Conservation (phyloP, 176 grass and related monocot genomes). For the Hordeum marinum region DNA sequence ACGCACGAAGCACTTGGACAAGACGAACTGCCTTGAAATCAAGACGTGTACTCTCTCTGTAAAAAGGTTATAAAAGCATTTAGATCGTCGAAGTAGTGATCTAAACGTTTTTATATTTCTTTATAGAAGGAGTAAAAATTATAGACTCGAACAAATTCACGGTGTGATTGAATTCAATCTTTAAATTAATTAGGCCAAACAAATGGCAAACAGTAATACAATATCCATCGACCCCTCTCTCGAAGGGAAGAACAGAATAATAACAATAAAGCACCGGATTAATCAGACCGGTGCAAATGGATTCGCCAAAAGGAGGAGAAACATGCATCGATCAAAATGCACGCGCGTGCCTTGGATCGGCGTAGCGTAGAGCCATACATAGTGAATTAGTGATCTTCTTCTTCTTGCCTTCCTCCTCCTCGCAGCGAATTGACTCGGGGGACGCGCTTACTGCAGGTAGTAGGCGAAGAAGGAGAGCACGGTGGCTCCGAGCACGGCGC, state of each 20-base stretch:
- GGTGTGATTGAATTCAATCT: not conserved
- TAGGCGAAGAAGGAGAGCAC: conserved; percentile 76
- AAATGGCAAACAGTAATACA: conserved; percentile 38
- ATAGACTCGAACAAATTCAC: not conserved
- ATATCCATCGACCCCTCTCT: conserved; percentile 14
- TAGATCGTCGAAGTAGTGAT: too few species aligned
- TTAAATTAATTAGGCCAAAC: conserved; percentile 34
- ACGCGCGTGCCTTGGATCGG: not conserved
- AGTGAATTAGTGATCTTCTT: not conserved
- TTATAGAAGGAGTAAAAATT: too few species aligned
- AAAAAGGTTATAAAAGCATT: too few species aligned
- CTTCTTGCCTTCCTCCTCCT: not conserved
- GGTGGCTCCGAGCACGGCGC: conserved; percentile 49
- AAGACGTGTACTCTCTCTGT: too few species aligned
- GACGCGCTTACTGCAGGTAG: conserved; percentile 57
- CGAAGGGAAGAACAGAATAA: conserved; percentile 17
- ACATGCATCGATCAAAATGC: not conserved
- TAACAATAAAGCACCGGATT: not conserved
- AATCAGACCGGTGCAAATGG: conserved; percentile 7
- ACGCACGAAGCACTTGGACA: not conserved
- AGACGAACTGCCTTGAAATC: not conserved
- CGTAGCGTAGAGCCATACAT: not conserved
- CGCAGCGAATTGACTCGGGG: not conserved
- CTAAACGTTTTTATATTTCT: too few species aligned
- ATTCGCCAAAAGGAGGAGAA: conserved; percentile 27